Conservation (phyloP, 2,329 filamentous ascomycete genomes). For the Zarea fungicola region DNA sequence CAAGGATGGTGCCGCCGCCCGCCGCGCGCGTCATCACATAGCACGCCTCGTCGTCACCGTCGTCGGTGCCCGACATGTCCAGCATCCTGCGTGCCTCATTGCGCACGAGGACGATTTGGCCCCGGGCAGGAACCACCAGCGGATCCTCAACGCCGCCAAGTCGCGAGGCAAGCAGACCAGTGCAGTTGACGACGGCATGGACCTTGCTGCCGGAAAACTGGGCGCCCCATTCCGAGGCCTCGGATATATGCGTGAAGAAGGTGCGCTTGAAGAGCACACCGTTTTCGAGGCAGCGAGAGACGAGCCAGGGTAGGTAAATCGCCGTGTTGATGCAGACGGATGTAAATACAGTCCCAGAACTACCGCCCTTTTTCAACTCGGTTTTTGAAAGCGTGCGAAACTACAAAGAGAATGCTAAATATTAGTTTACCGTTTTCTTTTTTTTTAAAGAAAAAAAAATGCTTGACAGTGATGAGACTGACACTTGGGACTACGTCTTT, state of each 20-base stretch:
- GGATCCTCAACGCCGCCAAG: constrained; percentile 78
- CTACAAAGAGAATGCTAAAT: constrained; percentile 66
- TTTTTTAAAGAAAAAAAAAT: no score
- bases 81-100: constrained; percentile 71
- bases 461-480: constrained; percentile 56
- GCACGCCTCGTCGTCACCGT: constrained; percentile 63
- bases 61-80: constrained; percentile 65
- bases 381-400: constrained; percentile 55
- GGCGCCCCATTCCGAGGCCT: constrained; percentile 53
- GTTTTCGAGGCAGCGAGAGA: constrained; percentile 69
- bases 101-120: constrained; percentile 80
- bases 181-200: constrained; percentile 76
- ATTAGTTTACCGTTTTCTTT: no score
- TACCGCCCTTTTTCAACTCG: constrained; percentile 59
- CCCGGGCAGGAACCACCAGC: constrained; percentile 68
- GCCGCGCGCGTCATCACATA: constrained; percentile 80
- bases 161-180: constrained; percentile 67
- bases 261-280: constrained; percentile 64
- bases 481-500: constrained; percentile 45
- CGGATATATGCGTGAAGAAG: constrained; percentile 61
- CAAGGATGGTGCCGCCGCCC: constrained; percentile 77
- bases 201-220: constrained; percentile 50
- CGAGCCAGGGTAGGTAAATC: constrained; percentile 80
- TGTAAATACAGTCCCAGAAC: constrained; percentile 70
- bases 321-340: constrained; percentile 90